Base-by-base conservation (phyloP, 2,329 filamentous ascomycete species). In the Aspergillus caelatus region DNA sequence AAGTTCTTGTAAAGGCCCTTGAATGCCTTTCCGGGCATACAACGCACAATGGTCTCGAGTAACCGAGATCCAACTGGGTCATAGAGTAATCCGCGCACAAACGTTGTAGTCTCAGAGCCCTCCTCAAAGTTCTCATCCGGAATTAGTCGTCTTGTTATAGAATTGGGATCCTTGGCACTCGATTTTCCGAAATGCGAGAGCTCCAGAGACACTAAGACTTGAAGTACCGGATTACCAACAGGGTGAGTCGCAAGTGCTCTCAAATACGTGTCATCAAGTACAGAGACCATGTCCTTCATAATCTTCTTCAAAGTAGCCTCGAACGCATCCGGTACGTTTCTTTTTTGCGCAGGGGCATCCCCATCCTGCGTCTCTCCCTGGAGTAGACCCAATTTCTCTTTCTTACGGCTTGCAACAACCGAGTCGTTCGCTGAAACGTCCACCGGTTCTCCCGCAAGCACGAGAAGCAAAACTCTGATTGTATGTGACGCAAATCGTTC, bases 401-500 rank as follows among this genome's bases (percentile, higher is more conserved):
- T 98, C 80, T 89, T 94, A 78, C 92, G 94, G 83, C 94, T 97
- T 75, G 94, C 92, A 54, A 97, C 80, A n/a, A 96, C 81, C 1
- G 89, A 89, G 75, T 89, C 89, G 28, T 86, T 88, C 0, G 89
- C 85, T 0, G 85, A 80, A 62, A 90, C 87, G 62, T 93, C 88
- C 6, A 97, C 81, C 0, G 94, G 89, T 64, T 92, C 86, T 8
- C 95, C 95, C 0, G 94, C 92, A 6, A 99, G 83, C 1, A 98
- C 89, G 4, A 97, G 82, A 1, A 99, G 83, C 10, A 99, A 84
- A 0, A 97, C 92, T 55, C 95, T 88, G 50, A 99, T 83, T 0
- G 92, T 91, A 74, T 99, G 95, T 0, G 95, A 98, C 6, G 93
- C 95, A 74, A 96, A 98, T 55, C 83, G 80, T 75, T 98, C 93